Evolutionary conservation across 148 eudicot genomes (phyloP), one percentile per base, ranked within the genome.

Genomic region (Camellia granthamiana): DNA sequence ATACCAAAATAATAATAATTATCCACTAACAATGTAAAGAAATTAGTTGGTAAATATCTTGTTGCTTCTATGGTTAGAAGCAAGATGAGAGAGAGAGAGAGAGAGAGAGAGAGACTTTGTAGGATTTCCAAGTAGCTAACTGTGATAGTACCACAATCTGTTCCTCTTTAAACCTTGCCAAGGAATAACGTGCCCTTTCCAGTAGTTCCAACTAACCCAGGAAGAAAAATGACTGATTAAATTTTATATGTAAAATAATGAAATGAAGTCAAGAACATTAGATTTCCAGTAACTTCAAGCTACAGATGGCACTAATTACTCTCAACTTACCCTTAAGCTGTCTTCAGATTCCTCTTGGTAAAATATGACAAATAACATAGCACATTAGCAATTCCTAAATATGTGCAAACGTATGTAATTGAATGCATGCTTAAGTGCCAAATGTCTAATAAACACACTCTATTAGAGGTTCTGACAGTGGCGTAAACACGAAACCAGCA

Each of bases 401-500:
- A 0, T 1, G 38, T 30, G 38, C 38, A 30, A 30, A 30, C 5
- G 64, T 75, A 59, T 70, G n/a, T 64, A 49, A 49, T 49, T 49
- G 52, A 7, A 49, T 49, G 52, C 7, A 49, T 49, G 52, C 10
- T 71, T 42, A 59, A 30, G 42, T 66, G 80, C 61, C 30, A 51
- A 74, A 7, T 19, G 55, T 66, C 54, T 71, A 52, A 52, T 30
- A 75, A 80, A 78, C 77, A 18, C 90, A 94, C 98, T 87, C 98
- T 80, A 94, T 92, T 44, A 94, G 92, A 44, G 98, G 97, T 76
- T 94, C 97, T 38, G 98, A 94, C 60, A 94, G 92, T 68, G 96
- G 96, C 46, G 96, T 92, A 77, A 94, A 94, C 78, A 94, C 98
- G 89, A 94, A 87, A 56, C 98, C 98, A 83, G 98, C 94, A 81